Base-by-base conservation (phyloP, 2,329 filamentous ascomycete genomes). In the Epichloe festucae region DNA sequence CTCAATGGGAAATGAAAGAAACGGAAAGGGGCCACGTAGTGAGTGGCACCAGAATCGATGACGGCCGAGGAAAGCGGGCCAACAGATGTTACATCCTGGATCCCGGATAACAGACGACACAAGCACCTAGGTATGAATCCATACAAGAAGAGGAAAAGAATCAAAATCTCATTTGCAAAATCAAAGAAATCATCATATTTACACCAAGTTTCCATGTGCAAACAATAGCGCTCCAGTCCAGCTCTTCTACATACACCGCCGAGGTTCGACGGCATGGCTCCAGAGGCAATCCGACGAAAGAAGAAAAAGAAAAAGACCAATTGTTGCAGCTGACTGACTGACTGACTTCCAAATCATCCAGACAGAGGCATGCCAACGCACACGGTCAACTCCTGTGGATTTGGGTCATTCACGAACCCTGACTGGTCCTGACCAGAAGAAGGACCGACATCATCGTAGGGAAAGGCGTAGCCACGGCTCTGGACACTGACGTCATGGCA, bases 381-480 rank as follows among this genome's bases (percentile, higher is more conserved):
- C 48, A 84, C 72, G 1, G 74, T 79, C 58, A 83, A 69, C 53
- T 78, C 59, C 61, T 69, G 64, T 1, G 82, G 81, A 49, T 71
- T 72, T 2, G 70, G 65, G 60, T 82, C 80, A 54, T 72, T 77
- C 19, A 86, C 72, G 53, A 76, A 78, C 1, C 83, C 83, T 19
- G 78, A 79, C 66, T 83, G 80, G 62, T 85, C 80, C 4, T 64
- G 60, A 2, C 74, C 76, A 42, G 69, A 67, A n/a, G 65, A 67
- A 4, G 79, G 70, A 21, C 72, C 73, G 10, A 87, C 84, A 64
- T 87, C 83, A 60, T 87, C 84, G 61, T 86, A 87, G 0, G 83
- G 81, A 58, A 86, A 86, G 1, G 82, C 81, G 66, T 87, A 87
- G 8, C 84, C 83, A 47, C 73, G 72, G 8, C 76, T 71, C 61